Evolutionary conservation across 2,329 filamentous ascomycete genomes (phyloP).

Genomic region (Pseudopyricularia javanii): DNA sequence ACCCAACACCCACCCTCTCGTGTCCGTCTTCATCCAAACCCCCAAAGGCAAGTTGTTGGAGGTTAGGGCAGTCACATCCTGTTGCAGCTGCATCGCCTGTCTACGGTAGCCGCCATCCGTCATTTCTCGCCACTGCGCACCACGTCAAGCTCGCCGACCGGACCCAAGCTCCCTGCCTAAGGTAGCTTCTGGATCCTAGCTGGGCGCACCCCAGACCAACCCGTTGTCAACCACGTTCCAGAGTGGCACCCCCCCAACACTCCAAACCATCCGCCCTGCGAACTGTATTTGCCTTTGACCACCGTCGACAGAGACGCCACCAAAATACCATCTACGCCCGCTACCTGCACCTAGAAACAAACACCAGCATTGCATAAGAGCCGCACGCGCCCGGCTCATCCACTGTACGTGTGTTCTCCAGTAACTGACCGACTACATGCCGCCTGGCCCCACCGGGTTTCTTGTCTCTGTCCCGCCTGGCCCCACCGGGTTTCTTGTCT

Average conservation of each 20-base stretch:
- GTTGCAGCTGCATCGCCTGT: neutral
- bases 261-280: neutral
- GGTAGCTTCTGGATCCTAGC: neutral
- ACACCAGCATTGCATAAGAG: neutral
- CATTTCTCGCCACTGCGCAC: neutral
- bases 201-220: neutral
- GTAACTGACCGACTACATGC: neutral
- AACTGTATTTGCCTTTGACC: neutral
- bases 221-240: neutral
- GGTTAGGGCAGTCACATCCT: neutral
- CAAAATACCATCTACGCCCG: neutral
- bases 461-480: neutral
- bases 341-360: neutral
- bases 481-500: too few species aligned
- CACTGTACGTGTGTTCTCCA: too few species aligned
- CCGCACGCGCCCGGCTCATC: neutral
- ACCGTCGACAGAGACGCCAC: neutral
- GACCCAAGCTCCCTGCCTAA: neutral
- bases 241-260: neutral
- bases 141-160: neutral
- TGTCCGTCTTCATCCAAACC: too few species aligned
- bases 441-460: neutral
- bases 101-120: neutral
- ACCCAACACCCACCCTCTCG: neutral
- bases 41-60: too few species aligned